Conservation (phyloP, 768 basidiomycete genomes). For the Holtermanniella nyarrowii region DNA sequence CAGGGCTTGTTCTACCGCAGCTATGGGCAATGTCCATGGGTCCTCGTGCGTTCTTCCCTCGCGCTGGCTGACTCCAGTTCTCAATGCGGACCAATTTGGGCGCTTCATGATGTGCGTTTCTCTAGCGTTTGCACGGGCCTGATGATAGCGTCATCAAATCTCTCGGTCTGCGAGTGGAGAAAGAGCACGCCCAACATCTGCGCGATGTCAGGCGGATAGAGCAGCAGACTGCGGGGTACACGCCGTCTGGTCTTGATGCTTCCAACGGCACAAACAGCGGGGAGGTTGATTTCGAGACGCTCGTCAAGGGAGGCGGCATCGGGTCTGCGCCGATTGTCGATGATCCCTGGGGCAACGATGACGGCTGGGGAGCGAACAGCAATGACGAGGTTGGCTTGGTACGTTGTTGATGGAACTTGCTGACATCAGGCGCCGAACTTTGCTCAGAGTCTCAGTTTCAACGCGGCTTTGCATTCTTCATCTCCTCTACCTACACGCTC, state of each 20-base stretch:
- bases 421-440: neutral
- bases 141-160: conserved; percentile 41
- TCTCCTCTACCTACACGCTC: conserved; percentile 5
- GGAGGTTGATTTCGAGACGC: conserved; percentile 63
- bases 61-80: conserved; percentile 20
- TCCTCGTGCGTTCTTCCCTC: conserved; percentile 52
- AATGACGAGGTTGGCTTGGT: conserved; percentile 14
- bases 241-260: conserved; percentile 45
- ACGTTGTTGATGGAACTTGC: neutral
- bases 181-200: conserved; percentile 83
- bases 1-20: conserved; percentile 76
- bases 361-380: conserved; percentile 21
- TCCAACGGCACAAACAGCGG: conserved; percentile 42
- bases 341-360: conserved; percentile 32
- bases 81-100: conserved; percentile 61
- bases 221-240: conserved; percentile 46
- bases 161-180: conserved; percentile 69
- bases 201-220: conserved; percentile 86
- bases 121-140: neutral
- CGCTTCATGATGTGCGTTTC: conserved; percentile 69
- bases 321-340: conserved; percentile 1
- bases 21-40: conserved; percentile 97
- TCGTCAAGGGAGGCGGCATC: conserved; percentile 25
- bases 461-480: conserved; percentile 8
- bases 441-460: neutral